A percentile compares a stretch with the other conserved stretches of the same genome.
Conservation (phyloP, 768 basidiomycete species). For the Amyloporia xantha region DNA sequence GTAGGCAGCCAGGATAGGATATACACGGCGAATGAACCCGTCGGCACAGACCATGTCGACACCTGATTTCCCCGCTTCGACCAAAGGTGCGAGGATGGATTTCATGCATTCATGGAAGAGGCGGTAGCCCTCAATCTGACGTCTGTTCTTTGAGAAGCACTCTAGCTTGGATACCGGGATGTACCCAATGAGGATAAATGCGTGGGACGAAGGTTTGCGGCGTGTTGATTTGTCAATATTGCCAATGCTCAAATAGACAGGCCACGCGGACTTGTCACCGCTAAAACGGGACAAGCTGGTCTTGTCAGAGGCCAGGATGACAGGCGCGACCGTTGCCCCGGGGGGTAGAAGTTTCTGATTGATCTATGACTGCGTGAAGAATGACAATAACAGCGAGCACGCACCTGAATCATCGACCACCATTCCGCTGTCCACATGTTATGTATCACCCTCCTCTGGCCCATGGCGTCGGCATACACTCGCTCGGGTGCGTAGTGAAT, state of each 20-base stretch:
- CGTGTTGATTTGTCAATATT: slow-evolving; percentile 22
- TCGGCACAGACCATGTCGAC: slow-evolving; percentile 19
- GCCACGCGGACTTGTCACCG: slow-evolving; percentile 26
- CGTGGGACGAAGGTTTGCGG: slow-evolving; percentile 12
- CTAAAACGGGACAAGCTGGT: slow-evolving; percentile 20
- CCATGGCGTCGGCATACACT: slow-evolving; percentile 25
- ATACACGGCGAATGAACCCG: slow-evolving; percentile 12
- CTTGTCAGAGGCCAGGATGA: slow-evolving; percentile 27
- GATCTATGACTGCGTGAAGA: no score
- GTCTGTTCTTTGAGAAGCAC: slow-evolving; percentile 14
- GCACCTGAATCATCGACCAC: slow-evolving; percentile 46
- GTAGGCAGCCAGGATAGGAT: slow-evolving; percentile 21
- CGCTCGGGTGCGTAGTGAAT: slow-evolving; percentile 30
- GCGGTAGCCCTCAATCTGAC: slow-evolving; percentile 12
- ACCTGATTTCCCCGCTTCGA: slow-evolving; percentile 15
- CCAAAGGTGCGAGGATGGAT: slow-evolving; percentile 14
- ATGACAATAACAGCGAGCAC: slow-evolving; percentile 7
- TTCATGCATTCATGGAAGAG: slow-evolving; percentile 22
- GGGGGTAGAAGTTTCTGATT: slow-evolving; percentile 14
- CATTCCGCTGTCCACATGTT: slow-evolving; percentile 36
- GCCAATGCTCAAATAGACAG: slow-evolving; percentile 27
- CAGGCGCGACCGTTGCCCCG: slow-evolving; percentile 21
- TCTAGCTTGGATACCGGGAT: slow-evolving; percentile 26
- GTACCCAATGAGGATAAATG: slow-evolving; percentile 22
- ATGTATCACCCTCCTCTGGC: slow-evolving; percentile 22